Percentiles rank a stretch among this genome's conserved stretches.
Evolutionary conservation across 2,329 filamentous ascomycete species (phyloP).

Genomic region (Mollisiaceae sp.): DNA sequence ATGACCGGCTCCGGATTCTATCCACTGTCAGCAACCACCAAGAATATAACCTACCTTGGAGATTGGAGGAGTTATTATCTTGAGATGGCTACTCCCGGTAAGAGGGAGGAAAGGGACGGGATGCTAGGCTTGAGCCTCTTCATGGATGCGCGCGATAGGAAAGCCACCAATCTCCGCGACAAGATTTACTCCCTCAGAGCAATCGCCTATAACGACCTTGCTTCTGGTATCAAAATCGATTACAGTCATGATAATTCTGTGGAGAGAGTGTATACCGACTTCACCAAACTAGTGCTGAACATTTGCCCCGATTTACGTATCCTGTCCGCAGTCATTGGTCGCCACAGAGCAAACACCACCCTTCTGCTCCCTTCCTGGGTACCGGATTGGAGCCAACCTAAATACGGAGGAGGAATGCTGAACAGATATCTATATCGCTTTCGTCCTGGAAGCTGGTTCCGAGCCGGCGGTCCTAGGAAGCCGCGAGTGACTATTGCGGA

Average conservation of each 20-base stretch:
- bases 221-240: not conserved
- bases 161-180: not conserved
- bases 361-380: conserved; percentile 8
- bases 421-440: conserved; percentile 11
- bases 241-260: conserved; percentile 5
- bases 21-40: not conserved
- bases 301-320: conserved; percentile 8
- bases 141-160: not conserved
- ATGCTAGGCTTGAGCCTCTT: not conserved
- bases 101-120: not conserved
- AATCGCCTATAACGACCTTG: not conserved
- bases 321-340: conserved; percentile 9
- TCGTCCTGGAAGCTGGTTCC: conserved; percentile 11
- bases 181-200: not conserved
- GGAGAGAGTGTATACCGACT: not conserved
- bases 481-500: not conserved
- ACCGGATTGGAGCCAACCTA: conserved; percentile 8
- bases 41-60: not conserved
- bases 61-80: not conserved
- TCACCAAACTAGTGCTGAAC: conserved; percentile 1
- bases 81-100: not conserved
- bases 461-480: conserved; percentile 3
- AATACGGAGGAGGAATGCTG: conserved; percentile 11
- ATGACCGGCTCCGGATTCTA: not conserved
- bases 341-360: not conserved